Conservation (phyloP, 192 early-diverging fungal species). For the Backusella sp. region DNA sequence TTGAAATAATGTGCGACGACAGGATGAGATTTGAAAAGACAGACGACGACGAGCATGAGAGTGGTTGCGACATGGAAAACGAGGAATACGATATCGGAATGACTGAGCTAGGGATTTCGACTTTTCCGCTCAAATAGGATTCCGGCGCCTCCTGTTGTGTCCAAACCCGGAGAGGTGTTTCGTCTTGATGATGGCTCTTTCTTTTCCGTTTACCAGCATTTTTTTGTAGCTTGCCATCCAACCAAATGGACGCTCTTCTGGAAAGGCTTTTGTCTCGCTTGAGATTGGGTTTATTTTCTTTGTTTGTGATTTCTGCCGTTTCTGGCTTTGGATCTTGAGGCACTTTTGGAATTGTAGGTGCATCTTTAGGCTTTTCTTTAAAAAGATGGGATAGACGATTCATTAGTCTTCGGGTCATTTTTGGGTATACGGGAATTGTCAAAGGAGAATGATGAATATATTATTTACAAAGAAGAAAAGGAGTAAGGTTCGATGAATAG, state of each 20-base stretch:
- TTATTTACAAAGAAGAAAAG: neutral
- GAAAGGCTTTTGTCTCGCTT: neutral
- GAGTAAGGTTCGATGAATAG: neutral
- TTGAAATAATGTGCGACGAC: neutral
- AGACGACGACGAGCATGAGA: neutral
- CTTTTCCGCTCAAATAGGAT: neutral
- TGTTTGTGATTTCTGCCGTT: neutral
- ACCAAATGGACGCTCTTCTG: neutral
- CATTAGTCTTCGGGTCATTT: neutral
- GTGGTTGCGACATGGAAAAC: neutral
- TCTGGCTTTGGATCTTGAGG: neutral
- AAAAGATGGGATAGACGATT: slow-evolving; percentile 4
- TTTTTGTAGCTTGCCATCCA: neutral
- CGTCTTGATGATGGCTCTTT: neutral
- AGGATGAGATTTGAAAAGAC: neutral
- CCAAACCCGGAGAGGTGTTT: neutral
- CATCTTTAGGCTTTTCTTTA: neutral
- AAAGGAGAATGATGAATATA: neutral
- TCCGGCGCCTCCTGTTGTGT: neutral
- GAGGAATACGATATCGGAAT: neutral
- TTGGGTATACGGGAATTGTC: neutral
- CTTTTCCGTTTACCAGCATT: neutral
- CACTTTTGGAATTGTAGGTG: neutral
- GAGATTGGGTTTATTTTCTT: neutral
- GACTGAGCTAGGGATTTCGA: neutral